Evolutionary conservation across 306 rosid species (phyloP), one percentile per base, ranked within the genome.

Genomic region (Sechiopsis laciniata): DNA sequence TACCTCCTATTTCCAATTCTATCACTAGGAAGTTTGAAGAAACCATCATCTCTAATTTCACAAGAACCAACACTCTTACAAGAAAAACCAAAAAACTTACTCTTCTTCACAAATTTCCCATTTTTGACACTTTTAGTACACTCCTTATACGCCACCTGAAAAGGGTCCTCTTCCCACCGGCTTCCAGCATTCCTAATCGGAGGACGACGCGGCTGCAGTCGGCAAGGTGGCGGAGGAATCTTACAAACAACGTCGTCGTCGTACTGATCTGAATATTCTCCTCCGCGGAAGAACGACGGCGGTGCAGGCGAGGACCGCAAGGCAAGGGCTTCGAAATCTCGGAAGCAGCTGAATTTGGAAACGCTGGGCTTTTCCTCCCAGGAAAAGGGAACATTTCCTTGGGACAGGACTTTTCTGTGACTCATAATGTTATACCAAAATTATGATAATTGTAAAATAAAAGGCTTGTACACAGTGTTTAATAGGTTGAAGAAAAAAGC

Each of bases 61-160:
- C 80, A 68, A 0, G 80, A 57, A 67, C 35, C 7, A 17, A 17
- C 2, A 7, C 17, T 74, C 78, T 79, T 86, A 83, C 98, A 93
- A 22, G 89, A 82, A 82, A 90, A 85, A 19, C 54, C 26, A 32
- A 85, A 77, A 53, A 85, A 75, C 71, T 65, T 85, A 64, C 50
- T 72, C 76, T 81, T 91, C 55, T 48, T 65, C 71, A 11, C 53
- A 10, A n/a, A 12, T 74, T 76, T 84, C 22, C 59, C 78, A 55
- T 21, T 76, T 52, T 79, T 83, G 17, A 78, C 80, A 55, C 71
- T 82, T 71, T 86, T 90, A 45, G 93, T 83, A 74, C 96, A 88
- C 78, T 88, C 88, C 64, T 85, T 90, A 81, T 78, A 88, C 1
- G 98, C 98, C 64, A 83, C 57, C 46, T 90, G 90, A 80, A 93